Evolutionary conservation across 306 rosid genomes (phyloP).

Genomic region (Dryas octopetala): DNA sequence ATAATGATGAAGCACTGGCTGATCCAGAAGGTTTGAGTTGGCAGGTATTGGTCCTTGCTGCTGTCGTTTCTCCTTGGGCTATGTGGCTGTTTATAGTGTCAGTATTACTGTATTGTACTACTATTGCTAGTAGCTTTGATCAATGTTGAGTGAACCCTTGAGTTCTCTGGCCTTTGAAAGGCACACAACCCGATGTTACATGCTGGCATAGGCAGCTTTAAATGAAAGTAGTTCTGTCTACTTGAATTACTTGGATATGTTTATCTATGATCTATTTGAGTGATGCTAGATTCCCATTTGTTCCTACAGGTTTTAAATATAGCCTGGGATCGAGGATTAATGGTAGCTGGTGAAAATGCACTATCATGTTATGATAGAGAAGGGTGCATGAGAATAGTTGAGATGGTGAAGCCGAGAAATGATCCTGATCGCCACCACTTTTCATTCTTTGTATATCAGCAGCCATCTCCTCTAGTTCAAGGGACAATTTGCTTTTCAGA

Average conservation of each 20-base stretch:
- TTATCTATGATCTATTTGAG: neutral
- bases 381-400: slow-evolving; percentile 68
- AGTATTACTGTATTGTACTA: neutral
- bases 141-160: slow-evolving; percentile 11
- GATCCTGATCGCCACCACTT: slow-evolving; percentile 87
- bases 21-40: slow-evolving; percentile 92
- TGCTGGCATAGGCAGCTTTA: neutral
- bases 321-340: slow-evolving; percentile 80
- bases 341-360: slow-evolving; percentile 84
- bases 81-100: slow-evolving; percentile 12
- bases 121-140: slow-evolving; percentile 10
- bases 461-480: slow-evolving; percentile 63
- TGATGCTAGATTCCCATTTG: slow-evolving; percentile 17
- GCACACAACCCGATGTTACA: neutral
- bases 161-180: slow-evolving; percentile 7
- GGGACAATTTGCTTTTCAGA: slow-evolving; percentile 72
- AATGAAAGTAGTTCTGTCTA: neutral
- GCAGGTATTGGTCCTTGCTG: slow-evolving; percentile 60
- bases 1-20: slow-evolving; percentile 64
- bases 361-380: slow-evolving; percentile 74
- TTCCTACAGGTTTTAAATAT: slow-evolving; percentile 65
- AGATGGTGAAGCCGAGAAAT: slow-evolving; percentile 82
- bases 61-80: slow-evolving; percentile 9
- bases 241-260: neutral
- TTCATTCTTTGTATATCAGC: slow-evolving; percentile 74